Base-by-base conservation (phyloP, 106 monocot genomes). In the Cymbidium sinense region DNA sequence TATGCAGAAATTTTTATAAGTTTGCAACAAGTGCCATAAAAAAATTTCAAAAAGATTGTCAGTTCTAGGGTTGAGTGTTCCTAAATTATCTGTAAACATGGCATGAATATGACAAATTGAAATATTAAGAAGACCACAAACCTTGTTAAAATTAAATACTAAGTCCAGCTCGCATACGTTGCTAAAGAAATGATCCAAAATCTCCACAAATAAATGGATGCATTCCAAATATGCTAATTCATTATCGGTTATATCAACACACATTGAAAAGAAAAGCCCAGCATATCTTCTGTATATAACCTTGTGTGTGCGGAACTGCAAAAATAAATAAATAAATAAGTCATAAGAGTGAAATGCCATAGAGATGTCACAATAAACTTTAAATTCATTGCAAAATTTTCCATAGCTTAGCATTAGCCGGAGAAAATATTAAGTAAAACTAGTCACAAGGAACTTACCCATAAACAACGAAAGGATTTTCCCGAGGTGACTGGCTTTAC, bases 121-220 rank as follows among this genome's bases (percentile, higher is more conserved):
- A 28, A 30, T 25, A 0, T 52, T 37, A 81, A 50, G 47, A 78
- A 70, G 71, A 28, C 5, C 75, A 69, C 79, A 61, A 67, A 96
- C 96, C 93, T 96, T 96, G 85, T 96, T 89, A 75, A 96, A 96
- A 82, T 96, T 96, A 77, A 96, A 96, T 69, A 96, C 96, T 79
- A 96, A 82, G 81, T 96, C 96, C 17, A 96, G 91, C 76, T 96
- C 96, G 43, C 96, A 96, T 0, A 96, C 96, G 74, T 96, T 96
- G 90, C 96, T 96, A 86, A 96, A 96, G 81, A 96, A 96, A 88
- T 96, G 96, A 80, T 96, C 96, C 27, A 96, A 70, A 75, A 96
- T 96, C 90, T 96, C 96, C 77, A 96, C 96, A 90, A 96, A 96
- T 58, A 96, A 82, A 88, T 96, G 96, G 81, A 96, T 96, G 82